Conservation (phyloP, 331 rosid genomes). For the Quercus lobata region DNA sequence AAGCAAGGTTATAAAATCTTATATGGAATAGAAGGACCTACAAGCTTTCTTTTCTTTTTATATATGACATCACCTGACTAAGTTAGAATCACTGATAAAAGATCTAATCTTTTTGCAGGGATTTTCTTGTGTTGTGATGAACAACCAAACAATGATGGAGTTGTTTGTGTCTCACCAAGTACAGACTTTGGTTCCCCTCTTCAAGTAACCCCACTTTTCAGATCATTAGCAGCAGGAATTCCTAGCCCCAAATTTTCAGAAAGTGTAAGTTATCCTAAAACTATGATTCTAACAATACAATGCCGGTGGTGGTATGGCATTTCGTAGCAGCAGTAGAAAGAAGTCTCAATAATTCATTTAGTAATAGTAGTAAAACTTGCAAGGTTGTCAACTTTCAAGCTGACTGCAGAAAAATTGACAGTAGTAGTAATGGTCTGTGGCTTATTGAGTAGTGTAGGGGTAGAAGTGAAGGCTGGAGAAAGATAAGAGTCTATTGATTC, state of each 20-base stretch:
- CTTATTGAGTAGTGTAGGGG: too few species aligned
- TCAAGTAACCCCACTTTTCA: constrained; percentile 85
- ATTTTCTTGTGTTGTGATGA: constrained; percentile 51
- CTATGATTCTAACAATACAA: constrained; percentile 8
- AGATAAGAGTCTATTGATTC: too few species aligned
- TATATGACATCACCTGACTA: constrained; percentile 2
- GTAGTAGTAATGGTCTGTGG: neutral
- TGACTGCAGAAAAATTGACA: neutral
- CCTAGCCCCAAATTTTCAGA: constrained; percentile 99
- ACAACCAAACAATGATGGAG: constrained; percentile 33
- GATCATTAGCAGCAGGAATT: constrained; percentile 94
- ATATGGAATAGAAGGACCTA: neutral
- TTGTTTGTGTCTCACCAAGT: constrained; percentile 48
- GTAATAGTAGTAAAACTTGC: neutral
- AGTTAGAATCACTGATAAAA: constrained; percentile 24
- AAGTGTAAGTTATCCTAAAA: constrained; percentile 67
- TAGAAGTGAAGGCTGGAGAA: too few species aligned
- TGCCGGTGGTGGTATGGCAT: neutral
- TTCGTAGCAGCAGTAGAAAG: constrained; percentile 5
- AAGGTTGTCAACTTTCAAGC: neutral
- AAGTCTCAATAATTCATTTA: constrained; percentile 3
- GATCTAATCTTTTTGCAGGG: constrained; percentile 36
- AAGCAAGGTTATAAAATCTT: constrained; percentile 50
- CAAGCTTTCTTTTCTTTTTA: constrained; percentile 1
- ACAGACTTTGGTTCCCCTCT: constrained; percentile 71